Evolutionary conservation across 257 asterid species (phyloP).

Genomic region (Scutellaria minor): DNA sequence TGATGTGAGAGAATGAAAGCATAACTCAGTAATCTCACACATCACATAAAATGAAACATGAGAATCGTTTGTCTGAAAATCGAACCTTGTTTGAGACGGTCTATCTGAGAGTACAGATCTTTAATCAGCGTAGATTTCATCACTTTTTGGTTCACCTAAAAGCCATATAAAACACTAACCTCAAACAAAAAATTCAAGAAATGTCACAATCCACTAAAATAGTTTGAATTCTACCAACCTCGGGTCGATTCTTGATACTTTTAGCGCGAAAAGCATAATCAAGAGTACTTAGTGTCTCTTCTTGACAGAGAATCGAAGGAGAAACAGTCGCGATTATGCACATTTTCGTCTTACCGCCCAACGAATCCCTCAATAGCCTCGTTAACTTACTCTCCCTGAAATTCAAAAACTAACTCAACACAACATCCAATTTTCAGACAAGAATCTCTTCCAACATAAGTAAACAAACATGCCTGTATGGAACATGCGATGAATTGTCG

Average conservation of each 20-base stretch:
- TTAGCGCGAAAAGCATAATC: constrained; percentile 67
- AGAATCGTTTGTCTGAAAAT: constrained; percentile 9
- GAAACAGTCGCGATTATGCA: constrained; percentile 68
- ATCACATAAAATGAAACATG: not conserved
- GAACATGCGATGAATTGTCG: constrained; percentile 62
- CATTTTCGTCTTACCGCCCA: constrained; percentile 70
- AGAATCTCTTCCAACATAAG: not conserved
- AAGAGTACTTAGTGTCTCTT: constrained; percentile 70
- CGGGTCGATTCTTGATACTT: constrained; percentile 64
- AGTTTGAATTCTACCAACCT: constrained; percentile 40
- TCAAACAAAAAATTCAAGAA: not conserved
- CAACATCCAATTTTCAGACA: not conserved
- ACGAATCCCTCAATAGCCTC: constrained; percentile 62
- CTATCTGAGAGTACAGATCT: constrained; percentile 52
- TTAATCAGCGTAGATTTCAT: constrained; percentile 49
- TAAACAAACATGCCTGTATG: constrained; percentile 51
- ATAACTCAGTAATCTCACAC: not conserved
- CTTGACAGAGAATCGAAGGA: constrained; percentile 62
- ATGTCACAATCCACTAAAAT: not conserved
- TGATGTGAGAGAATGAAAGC: constrained; percentile 24
- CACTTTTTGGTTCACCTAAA: constrained; percentile 59
- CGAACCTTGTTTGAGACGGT: constrained; percentile 55
- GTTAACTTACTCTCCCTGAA: constrained; percentile 71
- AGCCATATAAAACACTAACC: not conserved
- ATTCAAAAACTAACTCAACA: constrained; percentile 3